These are phyloP conservation scores for Gonium pectorale DNA, from an alignment of 139 green algal species.

Conservation along the genomic window DNA sequence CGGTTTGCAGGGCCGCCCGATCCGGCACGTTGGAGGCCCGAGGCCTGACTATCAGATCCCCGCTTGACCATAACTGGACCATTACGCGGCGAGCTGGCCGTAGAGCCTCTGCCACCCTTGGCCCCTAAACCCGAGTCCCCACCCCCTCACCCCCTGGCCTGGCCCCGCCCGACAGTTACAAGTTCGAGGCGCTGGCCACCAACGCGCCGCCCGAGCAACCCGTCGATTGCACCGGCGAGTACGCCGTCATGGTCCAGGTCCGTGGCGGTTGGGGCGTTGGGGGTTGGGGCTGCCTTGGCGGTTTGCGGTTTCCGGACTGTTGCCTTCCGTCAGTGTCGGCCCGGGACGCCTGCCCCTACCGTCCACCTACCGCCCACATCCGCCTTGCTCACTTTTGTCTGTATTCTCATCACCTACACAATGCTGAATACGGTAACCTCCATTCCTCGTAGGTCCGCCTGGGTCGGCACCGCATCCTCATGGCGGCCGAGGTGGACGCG, in stretches of 20 bases:
- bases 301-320: neutral
- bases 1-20: no score
- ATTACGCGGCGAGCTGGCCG: neutral
- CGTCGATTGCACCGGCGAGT: conserved; percentile 66
- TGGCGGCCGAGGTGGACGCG: conserved; percentile 72
- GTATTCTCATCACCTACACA: neutral
- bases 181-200: conserved; percentile 66
- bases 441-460: conserved; percentile 23
- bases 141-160: neutral
- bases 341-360: neutral
- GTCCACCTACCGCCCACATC: neutral
- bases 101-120: neutral
- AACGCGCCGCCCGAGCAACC: neutral
- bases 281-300: neutral
- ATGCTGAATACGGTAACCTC: neutral
- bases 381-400: neutral
- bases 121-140: neutral
- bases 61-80: neutral
- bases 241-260: conserved; percentile 32
- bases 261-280: conserved; percentile 12
- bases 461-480: conserved; percentile 53
- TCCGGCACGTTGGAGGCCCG: neutral
- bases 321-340: neutral
- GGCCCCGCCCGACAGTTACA: conserved; percentile 47
- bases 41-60: neutral